Evolutionary conservation across 176 grass and related monocot species (phyloP).

Genomic region (Oryza rufipogon): DNA sequence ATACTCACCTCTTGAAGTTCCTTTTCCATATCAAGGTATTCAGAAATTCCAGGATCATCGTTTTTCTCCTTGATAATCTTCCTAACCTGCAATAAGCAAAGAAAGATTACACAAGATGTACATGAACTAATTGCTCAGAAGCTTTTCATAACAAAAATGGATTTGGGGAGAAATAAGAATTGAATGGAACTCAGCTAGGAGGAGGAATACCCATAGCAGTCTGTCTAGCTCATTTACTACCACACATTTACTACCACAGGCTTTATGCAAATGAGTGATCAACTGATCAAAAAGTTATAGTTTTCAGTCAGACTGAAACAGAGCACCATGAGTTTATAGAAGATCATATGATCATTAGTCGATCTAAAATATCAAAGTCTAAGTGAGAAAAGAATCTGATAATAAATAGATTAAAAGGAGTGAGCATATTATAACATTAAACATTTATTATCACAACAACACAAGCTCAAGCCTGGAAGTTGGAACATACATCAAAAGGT

Average conservation of each 20-base stretch:
- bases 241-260: neutral
- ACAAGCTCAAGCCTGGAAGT: neutral
- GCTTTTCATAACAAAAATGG: conserved; percentile 2
- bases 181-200: conserved; percentile 8
- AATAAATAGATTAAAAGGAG: neutral
- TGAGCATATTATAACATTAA: neutral
- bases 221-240: neutral
- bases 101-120: conserved; percentile 16
- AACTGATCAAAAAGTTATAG: conserved; percentile 14
- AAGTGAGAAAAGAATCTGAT: neutral
- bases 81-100: conserved; percentile 57
- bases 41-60: conserved; percentile 68
- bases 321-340: neutral
- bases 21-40: conserved; percentile 93
- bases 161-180: conserved; percentile 14
- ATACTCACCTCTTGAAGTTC: conserved; percentile 85
- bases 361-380: neutral
- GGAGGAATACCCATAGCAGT: neutral
- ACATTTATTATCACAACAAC: neutral
- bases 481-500: conserved; percentile 7
- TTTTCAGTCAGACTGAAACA: conserved; percentile 10
- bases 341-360: neutral
- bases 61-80: conserved; percentile 74
- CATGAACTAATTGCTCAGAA: conserved; percentile 17
- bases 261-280: neutral